A percentile compares a stretch with the other conserved stretches of the same genome.
Evolutionary conservation across 202 grass and related monocot genomes (phyloP).

Genomic region (Carex arenaria): DNA sequence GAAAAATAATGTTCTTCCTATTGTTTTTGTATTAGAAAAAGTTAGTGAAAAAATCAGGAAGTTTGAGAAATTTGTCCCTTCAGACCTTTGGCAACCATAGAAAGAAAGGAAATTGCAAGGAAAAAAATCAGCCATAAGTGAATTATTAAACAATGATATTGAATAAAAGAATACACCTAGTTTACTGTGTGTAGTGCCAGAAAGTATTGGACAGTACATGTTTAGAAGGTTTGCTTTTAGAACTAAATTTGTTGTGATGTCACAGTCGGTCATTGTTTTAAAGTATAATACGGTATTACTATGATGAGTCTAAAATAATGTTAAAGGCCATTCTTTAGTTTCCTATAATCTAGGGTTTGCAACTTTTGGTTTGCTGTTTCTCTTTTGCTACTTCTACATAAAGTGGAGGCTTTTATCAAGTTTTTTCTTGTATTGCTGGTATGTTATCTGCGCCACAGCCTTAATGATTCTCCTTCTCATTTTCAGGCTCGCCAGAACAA

Average conservation of each 20-base stretch:
- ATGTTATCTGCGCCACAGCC: background rate
- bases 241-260: background rate
- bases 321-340: background rate
- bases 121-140: background rate
- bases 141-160: background rate
- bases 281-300: background rate
- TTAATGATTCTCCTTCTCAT: background rate
- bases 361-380: background rate
- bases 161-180: background rate
- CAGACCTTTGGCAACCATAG: background rate
- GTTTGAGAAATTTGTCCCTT: background rate
- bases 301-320: background rate
- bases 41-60: background rate
- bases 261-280: background rate
- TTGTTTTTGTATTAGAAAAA: background rate
- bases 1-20: background rate
- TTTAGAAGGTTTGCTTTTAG: background rate
- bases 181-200: background rate
- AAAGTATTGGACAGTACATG: background rate
- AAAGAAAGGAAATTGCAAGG: background rate
- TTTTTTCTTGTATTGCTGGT: background rate
- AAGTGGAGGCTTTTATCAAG: background rate
- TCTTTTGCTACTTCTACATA: background rate
- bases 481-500: constrained; percentile 34
- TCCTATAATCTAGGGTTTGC: background rate